phyloP scores from a whole-genome alignment of 2,329 filamentous ascomycete genomes.

The Sporothrix pseudoabietina region DNA sequence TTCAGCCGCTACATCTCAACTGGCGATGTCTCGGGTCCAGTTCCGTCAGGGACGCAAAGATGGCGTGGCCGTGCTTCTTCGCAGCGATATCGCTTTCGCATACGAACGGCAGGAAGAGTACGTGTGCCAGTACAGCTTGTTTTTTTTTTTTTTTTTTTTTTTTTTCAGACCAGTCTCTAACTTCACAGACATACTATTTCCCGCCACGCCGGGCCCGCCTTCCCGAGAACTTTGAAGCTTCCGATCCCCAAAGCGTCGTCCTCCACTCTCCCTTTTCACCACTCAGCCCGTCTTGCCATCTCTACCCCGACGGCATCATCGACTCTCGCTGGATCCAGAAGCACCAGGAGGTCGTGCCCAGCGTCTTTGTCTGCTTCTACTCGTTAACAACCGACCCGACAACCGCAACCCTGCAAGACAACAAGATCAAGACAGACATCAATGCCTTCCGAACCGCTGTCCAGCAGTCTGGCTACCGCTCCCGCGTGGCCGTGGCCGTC shows the following conservation, averaged over 20 bases:
- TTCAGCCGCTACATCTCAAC: slow-evolving; percentile 67
- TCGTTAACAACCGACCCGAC: slow-evolving; percentile 70
- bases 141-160: not conserved
- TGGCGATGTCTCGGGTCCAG: slow-evolving; percentile 61
- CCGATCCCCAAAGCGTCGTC: slow-evolving; percentile 51
- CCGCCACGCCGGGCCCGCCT: slow-evolving; percentile 60
- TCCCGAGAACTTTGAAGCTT: slow-evolving; percentile 53
- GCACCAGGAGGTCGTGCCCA: slow-evolving; percentile 81
- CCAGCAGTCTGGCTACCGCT: slow-evolving; percentile 71
- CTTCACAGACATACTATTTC: slow-evolving; percentile 54
- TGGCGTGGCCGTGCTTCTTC: slow-evolving; percentile 65
- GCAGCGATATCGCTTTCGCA: slow-evolving; percentile 62
- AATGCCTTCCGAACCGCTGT: slow-evolving; percentile 72
- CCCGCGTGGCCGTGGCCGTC: slow-evolving; percentile 74
- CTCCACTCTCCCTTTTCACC: slow-evolving; percentile 92
- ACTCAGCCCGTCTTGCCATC: slow-evolving; percentile 75
- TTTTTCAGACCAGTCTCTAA: not conserved
- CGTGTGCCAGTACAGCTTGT: slow-evolving; percentile 42
- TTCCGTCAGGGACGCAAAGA: slow-evolving; percentile 42
- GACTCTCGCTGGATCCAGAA: slow-evolving; percentile 82
- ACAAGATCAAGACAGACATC: slow-evolving; percentile 84
- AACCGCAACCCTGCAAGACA: slow-evolving; percentile 78
- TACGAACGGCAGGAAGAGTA: slow-evolving; percentile 81
- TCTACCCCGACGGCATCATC: slow-evolving; percentile 89
- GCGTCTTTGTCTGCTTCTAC: slow-evolving; percentile 80